Conservation (phyloP, 768 basidiomycete species). For the Boletellus ananiceps region DNA sequence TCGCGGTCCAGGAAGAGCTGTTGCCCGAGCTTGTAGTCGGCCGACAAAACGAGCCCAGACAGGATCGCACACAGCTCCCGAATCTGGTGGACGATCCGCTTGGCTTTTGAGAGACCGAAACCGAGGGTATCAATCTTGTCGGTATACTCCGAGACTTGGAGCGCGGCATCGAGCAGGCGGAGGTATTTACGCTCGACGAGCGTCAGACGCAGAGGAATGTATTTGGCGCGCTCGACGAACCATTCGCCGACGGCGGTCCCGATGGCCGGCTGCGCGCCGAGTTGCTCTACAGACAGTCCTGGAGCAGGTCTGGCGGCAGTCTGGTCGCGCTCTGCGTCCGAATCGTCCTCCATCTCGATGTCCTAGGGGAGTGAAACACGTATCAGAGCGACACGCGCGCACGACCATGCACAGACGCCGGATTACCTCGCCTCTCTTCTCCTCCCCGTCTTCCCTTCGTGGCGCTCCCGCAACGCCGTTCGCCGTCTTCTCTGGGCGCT, state of each 20-base stretch:
- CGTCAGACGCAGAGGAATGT: constrained; percentile 74
- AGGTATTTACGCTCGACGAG: constrained; percentile 77
- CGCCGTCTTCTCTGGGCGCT: constrained; percentile 4
- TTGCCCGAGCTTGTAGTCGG: constrained; percentile 87
- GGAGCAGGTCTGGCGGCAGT: constrained; percentile 28
- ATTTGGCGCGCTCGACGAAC: constrained; percentile 80
- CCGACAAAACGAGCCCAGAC: constrained; percentile 75
- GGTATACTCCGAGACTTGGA: constrained; percentile 83
- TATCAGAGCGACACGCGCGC: constrained; percentile 6
- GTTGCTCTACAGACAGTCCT: constrained; percentile 29
- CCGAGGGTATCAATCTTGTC: constrained; percentile 85
- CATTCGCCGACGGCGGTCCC: constrained; percentile 72
- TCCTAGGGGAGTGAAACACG: constrained; percentile 23
- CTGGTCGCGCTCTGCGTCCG: constrained; percentile 38
- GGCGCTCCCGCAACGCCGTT: constrained; percentile 12
- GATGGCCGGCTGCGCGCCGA: constrained; percentile 54
- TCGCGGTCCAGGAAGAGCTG: constrained; percentile 79
- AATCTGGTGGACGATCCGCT: constrained; percentile 82
- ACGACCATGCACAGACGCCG: background rate
- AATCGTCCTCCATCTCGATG: constrained; percentile 33
- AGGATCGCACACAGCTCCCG: constrained; percentile 84
- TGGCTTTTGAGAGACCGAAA: constrained; percentile 76
- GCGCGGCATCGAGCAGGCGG: constrained; percentile 78
- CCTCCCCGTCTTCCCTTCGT: background rate
- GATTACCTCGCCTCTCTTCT: constrained; percentile 20